Evolutionary conservation across 1,284 basidiomycete genomes (phyloP).

Genomic region (Caloboletus inedulis): DNA sequence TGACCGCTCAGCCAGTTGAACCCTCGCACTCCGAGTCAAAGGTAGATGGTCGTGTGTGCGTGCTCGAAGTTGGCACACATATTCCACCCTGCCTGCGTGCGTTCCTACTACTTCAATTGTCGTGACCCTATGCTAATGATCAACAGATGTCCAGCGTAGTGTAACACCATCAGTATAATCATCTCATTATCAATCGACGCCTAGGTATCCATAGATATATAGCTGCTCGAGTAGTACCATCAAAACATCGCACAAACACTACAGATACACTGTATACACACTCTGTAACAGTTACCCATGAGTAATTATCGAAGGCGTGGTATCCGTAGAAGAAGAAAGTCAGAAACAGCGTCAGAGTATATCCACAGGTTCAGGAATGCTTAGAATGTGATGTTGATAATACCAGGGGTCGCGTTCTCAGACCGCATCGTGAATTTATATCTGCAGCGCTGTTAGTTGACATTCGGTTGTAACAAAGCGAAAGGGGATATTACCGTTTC

Average conservation of each 20-base stretch:
- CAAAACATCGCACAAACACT: conserved; percentile 11
- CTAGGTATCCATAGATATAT: conserved; percentile 13
- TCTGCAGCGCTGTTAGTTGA: conserved; percentile 12
- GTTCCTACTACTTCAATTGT: not conserved
- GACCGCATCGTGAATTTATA: not conserved
- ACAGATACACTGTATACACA: conserved; percentile 13
- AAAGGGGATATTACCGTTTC: conserved; percentile 11
- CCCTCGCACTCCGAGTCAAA: not conserved
- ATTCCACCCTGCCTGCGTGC: not conserved
- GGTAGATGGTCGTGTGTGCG: not conserved
- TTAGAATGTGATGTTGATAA: conserved; percentile 22
- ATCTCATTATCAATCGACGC: conserved; percentile 6
- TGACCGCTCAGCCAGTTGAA: not conserved
- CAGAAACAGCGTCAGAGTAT: not conserved
- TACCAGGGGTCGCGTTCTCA: conserved; percentile 1
- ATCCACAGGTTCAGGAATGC: not conserved
- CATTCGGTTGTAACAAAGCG: not conserved
- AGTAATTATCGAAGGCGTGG: conserved; percentile 16
- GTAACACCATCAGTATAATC: not conserved
- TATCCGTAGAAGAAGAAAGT: not conserved
- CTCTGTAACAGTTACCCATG: conserved; percentile 11
- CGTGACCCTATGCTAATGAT: not conserved
- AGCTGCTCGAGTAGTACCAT: conserved; percentile 1
- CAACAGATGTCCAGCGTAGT: not conserved
- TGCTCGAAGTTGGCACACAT: not conserved